A percentile compares a stretch with the other conserved stretches of the same genome.
These are phyloP conservation scores for Aspergillus viridinutans DNA, from an alignment of 2,329 filamentous ascomycete species.

Conservation along the genomic window DNA sequence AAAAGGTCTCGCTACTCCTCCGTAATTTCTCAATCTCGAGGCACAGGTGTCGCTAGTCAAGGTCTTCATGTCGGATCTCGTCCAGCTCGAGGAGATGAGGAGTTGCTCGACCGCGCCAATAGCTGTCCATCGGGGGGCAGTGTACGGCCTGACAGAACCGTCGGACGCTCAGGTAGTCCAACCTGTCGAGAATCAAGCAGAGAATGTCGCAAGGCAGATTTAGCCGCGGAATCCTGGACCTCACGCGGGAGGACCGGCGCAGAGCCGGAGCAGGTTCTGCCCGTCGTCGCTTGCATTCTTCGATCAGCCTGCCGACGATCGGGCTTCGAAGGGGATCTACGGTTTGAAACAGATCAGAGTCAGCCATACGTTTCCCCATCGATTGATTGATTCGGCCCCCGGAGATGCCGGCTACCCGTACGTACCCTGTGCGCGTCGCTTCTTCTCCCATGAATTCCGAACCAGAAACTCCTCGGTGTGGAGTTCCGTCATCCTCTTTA, in stretches of 20 bases:
- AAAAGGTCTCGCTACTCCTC: neutral
- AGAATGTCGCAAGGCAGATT: neutral
- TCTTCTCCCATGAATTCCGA: neutral
- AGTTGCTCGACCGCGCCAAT: neutral
- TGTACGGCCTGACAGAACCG: neutral
- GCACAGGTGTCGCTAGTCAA: neutral
- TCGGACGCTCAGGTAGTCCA: neutral
- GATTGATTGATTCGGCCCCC: neutral
- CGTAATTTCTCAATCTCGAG: neutral
- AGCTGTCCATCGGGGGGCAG: neutral
- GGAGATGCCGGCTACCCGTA: neutral
- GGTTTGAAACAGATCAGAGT: neutral
- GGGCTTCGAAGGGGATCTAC: neutral
- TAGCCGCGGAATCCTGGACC: neutral
- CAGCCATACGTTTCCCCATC: neutral
- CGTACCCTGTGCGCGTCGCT: neutral
- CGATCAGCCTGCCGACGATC: neutral
- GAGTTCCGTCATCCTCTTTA: neutral
- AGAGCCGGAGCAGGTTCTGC: neutral
- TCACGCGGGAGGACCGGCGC: neutral
- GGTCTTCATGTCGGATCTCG: neutral
- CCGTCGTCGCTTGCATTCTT: neutral
- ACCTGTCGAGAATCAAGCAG: neutral
- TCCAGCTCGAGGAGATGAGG: neutral
- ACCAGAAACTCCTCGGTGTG: neutral